Evolutionary conservation across 2,329 filamentous ascomycete species (phyloP).

Genomic region (Nemania sp.): DNA sequence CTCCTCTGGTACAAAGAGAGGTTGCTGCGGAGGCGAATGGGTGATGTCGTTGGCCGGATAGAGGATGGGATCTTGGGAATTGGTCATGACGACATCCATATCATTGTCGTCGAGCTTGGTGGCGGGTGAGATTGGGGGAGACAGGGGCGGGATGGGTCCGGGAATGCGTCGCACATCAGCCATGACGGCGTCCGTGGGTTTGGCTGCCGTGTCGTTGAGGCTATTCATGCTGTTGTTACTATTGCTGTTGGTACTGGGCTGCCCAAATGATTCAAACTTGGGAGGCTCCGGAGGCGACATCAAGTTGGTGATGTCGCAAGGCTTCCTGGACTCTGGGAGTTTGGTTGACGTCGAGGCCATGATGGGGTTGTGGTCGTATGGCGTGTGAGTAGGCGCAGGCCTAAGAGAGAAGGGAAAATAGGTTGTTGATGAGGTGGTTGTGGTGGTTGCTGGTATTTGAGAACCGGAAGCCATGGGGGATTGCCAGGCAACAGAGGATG

Average conservation of each 20-base stretch:
- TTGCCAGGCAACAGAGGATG: slow-evolving; percentile 40
- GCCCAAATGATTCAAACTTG: slow-evolving; percentile 64
- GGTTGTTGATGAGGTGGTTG: slow-evolving; percentile 1
- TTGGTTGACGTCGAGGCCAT: slow-evolving; percentile 41
- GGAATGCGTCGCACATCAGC: slow-evolving; percentile 51
- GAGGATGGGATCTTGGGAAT: slow-evolving; percentile 67
- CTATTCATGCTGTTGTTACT: slow-evolving; percentile 17
- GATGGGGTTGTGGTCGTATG: slow-evolving; percentile 36
- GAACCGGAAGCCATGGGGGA: slow-evolving; percentile 40
- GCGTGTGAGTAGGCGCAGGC: slow-evolving; percentile 4
- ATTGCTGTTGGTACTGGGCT: slow-evolving; percentile 28
- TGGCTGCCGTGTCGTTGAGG: slow-evolving; percentile 34
- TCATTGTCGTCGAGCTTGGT: slow-evolving; percentile 55
- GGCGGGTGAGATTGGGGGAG: slow-evolving; percentile 69
- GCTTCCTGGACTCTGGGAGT: slow-evolving; percentile 53
- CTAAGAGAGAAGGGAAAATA: slow-evolving; percentile 34
- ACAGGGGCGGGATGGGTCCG: slow-evolving; percentile 60
- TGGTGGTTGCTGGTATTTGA: slow-evolving; percentile 32
- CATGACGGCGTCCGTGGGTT: slow-evolving; percentile 44
- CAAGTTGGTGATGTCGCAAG: slow-evolving; percentile 64
- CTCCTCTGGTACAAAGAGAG: slow-evolving; percentile 62
- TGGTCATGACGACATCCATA: slow-evolving; percentile 47
- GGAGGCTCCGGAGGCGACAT: slow-evolving; percentile 72
- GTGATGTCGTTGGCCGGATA: slow-evolving; percentile 63
- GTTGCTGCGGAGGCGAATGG: slow-evolving; percentile 58